phyloP scores from a whole-genome alignment of 768 basidiomycete species.

The Boletus fagicola region DNA sequence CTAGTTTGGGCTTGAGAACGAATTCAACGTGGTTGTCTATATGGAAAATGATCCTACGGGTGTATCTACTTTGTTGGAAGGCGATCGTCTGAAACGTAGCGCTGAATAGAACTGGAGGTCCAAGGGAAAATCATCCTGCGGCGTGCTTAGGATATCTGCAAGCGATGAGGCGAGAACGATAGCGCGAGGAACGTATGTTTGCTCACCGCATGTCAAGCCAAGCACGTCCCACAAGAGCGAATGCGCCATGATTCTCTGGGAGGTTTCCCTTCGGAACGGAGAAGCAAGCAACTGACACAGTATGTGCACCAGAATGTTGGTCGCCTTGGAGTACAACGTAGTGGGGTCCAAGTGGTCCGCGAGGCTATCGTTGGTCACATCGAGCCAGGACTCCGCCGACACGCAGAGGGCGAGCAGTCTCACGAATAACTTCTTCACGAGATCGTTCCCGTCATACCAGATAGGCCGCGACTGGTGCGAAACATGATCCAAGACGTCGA shows the following conservation, averaged over 20 bases:
- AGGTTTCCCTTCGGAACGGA: constrained; percentile 19
- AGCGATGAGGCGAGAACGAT: constrained; percentile 6
- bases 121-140: constrained; percentile 37
- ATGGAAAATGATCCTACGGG: constrained; percentile 28
- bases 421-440: constrained; percentile 49
- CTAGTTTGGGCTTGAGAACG: constrained; percentile 27
- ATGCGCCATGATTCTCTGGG: constrained; percentile 21
- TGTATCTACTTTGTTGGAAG: constrained; percentile 32
- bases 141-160: constrained; percentile 37
- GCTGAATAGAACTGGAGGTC: constrained; percentile 41
- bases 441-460: constrained; percentile 43
- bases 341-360: constrained; percentile 45
- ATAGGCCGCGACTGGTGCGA: constrained; percentile 50
- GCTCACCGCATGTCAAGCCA: constrained; percentile 12
- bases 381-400: constrained; percentile 59
- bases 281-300: constrained; percentile 36
- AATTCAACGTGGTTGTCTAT: not conserved
- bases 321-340: constrained; percentile 47
- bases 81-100: constrained; percentile 35
- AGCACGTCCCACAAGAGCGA: constrained; percentile 23
- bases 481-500: constrained; percentile 53
- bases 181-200: not conserved
- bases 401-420: constrained; percentile 53
- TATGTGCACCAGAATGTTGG: constrained; percentile 43
- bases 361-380: constrained; percentile 39